Percentiles rank a stretch among this genome's conserved stretches.
These are phyloP conservation scores for Forsythia suspensa DNA, from an alignment of 257 asterid species.

Conservation along the genomic window DNA sequence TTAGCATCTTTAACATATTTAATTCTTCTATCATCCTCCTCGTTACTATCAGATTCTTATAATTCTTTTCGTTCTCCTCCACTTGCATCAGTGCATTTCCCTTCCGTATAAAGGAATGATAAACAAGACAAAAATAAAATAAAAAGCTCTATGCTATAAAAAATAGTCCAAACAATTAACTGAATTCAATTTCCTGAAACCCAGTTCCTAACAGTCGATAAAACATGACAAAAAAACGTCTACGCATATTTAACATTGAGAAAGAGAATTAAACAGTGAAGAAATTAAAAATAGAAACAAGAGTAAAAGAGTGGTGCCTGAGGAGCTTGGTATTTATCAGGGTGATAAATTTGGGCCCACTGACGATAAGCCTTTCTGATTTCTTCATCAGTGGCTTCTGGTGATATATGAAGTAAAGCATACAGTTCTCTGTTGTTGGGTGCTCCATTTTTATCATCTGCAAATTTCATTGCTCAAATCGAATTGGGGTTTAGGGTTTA, in stretches of 20 bases:
- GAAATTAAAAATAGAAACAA: not conserved
- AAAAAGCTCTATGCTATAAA: not conserved
- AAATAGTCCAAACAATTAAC: not conserved
- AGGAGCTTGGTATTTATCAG: constrained; percentile 81
- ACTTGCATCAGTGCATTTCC: not conserved
- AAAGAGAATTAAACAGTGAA: not conserved
- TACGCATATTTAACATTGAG: not conserved
- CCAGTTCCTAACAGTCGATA: not conserved
- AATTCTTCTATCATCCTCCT: not conserved
- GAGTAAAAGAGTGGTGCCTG: constrained; percentile 36
- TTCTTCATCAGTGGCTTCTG: constrained; percentile 95
- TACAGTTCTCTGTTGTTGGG: constrained; percentile 66
- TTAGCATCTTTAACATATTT: not conserved
- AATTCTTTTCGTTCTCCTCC: not conserved
- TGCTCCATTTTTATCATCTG: constrained; percentile 25
- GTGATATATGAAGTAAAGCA: constrained; percentile 83
- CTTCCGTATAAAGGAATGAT: not conserved
- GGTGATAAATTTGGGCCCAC: constrained; percentile 98
- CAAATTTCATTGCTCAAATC: not conserved
- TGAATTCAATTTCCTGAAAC: not conserved
- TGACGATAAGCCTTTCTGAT: constrained; percentile 93
- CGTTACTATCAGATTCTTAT: not conserved
- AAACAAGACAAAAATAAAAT: not conserved
- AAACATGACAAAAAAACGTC: not conserved
- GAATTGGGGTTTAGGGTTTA: constrained; percentile 36